Conservation (phyloP, 1,284 basidiomycete genomes). For the Agroathelia rolfsii region DNA sequence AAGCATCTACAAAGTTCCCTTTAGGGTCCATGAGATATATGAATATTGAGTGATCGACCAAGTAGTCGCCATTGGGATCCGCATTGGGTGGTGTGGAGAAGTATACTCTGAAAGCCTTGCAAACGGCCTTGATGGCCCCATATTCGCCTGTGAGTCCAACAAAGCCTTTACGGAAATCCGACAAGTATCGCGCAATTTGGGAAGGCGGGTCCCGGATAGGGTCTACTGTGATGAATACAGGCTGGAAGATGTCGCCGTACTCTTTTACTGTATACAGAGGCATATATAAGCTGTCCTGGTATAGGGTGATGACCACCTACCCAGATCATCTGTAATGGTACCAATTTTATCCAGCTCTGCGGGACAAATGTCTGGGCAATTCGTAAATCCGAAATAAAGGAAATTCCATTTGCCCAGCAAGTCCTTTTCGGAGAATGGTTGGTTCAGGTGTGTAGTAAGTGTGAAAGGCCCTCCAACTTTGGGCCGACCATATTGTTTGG, state of each 20-base stretch:
- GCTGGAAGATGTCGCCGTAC: constrained; percentile 58
- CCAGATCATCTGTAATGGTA: constrained; percentile 66
- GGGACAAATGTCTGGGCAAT: constrained; percentile 98
- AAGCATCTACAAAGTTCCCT: constrained; percentile 94
- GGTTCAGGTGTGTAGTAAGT: constrained; percentile 58
- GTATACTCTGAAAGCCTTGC: constrained; percentile 96
- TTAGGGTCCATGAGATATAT: constrained; percentile 98
- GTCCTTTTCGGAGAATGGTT: constrained; percentile 76
- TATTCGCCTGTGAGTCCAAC: constrained; percentile 86
- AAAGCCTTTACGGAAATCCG: constrained; percentile 88
- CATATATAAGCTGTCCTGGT: constrained; percentile 4
- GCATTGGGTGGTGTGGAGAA: constrained; percentile 95
- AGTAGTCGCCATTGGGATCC: constrained; percentile 81
- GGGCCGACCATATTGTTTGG: constrained; percentile 53
- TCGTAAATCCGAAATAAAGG: constrained; percentile 96
- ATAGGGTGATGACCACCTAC: constrained; percentile 34
- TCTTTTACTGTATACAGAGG: constrained; percentile 57
- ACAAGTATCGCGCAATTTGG: constrained; percentile 49
- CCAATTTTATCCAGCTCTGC: constrained; percentile 97
- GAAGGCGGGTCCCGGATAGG: constrained; percentile 80
- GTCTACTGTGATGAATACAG: constrained; percentile 94
- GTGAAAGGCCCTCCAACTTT: constrained; percentile 87
- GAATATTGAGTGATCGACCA: constrained; percentile 96
- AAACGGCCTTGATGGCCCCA: constrained; percentile 77
- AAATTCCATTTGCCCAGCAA: constrained; percentile 81